These are phyloP conservation scores for Paracoccidioides brasiliensis DNA, from an alignment of 2,329 filamentous ascomycete species.

Conservation along the genomic window DNA sequence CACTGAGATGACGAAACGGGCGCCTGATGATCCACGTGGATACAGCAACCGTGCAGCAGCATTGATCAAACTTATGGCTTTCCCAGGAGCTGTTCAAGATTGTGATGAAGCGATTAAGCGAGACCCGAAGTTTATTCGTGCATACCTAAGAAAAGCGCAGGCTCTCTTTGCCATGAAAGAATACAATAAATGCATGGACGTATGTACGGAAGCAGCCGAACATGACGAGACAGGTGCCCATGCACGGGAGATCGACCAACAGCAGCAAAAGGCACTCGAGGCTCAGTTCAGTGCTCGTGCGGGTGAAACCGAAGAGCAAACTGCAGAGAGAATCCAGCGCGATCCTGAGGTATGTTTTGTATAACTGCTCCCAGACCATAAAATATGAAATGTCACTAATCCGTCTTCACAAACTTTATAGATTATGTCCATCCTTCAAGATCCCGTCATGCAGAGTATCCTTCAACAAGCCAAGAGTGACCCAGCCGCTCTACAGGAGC, in stretches of 20 bases:
- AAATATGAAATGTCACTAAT: slow-evolving; percentile 8
- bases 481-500: slow-evolving; percentile 83
- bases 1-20: slow-evolving; percentile 91
- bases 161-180: slow-evolving; percentile 96
- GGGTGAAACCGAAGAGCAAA: slow-evolving; percentile 93
- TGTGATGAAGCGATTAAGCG: slow-evolving; percentile 84
- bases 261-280: slow-evolving; percentile 81
- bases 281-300: slow-evolving; percentile 84
- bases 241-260: slow-evolving; percentile 78
- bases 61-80: slow-evolving; percentile 90
- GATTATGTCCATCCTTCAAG: slow-evolving; percentile 85
- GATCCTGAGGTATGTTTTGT: slow-evolving; percentile 65
- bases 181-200: slow-evolving; percentile 88
- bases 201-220: slow-evolving; percentile 64
- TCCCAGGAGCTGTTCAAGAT: slow-evolving; percentile 85
- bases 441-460: slow-evolving; percentile 96
- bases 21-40: slow-evolving; percentile 80
- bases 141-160: slow-evolving; percentile 93
- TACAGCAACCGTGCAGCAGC: slow-evolving; percentile 97
- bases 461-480: slow-evolving; percentile 92
- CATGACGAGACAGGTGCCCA: slow-evolving; percentile 73
- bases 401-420: slow-evolving; percentile 16
- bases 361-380: slow-evolving; percentile 4
- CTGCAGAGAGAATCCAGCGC: slow-evolving; percentile 73
- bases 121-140: slow-evolving; percentile 84